These are phyloP conservation scores for Alternaria infectoria DNA, from an alignment of 2,329 filamentous ascomycete genomes.

Conservation along the genomic window DNA sequence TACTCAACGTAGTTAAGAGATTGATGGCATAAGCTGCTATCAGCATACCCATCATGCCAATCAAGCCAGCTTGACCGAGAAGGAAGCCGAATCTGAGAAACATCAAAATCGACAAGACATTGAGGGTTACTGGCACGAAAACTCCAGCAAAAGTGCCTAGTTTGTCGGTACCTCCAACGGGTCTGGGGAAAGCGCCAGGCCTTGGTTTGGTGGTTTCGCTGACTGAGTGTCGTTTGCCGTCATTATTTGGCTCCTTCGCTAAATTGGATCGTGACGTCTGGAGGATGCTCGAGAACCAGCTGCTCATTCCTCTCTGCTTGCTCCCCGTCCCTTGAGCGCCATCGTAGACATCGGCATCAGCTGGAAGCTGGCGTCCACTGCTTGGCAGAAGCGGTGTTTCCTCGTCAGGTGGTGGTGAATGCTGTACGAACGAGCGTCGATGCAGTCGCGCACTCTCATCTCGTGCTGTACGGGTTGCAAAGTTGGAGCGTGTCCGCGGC, in stretches of 20 bases:
- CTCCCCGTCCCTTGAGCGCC: background rate
- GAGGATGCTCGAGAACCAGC: slow-evolving; percentile 35
- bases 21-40: slow-evolving; percentile 79
- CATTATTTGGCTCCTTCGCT: slow-evolving; percentile 5
- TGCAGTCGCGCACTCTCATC: slow-evolving; percentile 55
- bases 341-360: slow-evolving; percentile 15
- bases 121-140: slow-evolving; percentile 87
- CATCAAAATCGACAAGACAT: slow-evolving; percentile 90
- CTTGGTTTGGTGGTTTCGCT: slow-evolving; percentile 37
- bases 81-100: slow-evolving; percentile 88
- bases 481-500: slow-evolving; percentile 49
- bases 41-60: slow-evolving; percentile 81
- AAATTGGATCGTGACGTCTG: slow-evolving; percentile 18
- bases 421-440: slow-evolving; percentile 45
- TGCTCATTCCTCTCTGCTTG: slow-evolving; percentile 22
- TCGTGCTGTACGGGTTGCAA: slow-evolving; percentile 53
- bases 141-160: slow-evolving; percentile 71
- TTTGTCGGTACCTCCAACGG: slow-evolving; percentile 61
- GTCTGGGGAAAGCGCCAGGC: slow-evolving; percentile 48
- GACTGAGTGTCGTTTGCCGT: slow-evolving; percentile 31
- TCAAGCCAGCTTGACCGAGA: slow-evolving; percentile 76
- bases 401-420: slow-evolving; percentile 39
- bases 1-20: slow-evolving; percentile 81
- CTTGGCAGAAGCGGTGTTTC: slow-evolving; percentile 39
- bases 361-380: slow-evolving; percentile 17